Conservation (phyloP, 2,329 filamentous ascomycete genomes). For the Claviceps sorghi region DNA sequence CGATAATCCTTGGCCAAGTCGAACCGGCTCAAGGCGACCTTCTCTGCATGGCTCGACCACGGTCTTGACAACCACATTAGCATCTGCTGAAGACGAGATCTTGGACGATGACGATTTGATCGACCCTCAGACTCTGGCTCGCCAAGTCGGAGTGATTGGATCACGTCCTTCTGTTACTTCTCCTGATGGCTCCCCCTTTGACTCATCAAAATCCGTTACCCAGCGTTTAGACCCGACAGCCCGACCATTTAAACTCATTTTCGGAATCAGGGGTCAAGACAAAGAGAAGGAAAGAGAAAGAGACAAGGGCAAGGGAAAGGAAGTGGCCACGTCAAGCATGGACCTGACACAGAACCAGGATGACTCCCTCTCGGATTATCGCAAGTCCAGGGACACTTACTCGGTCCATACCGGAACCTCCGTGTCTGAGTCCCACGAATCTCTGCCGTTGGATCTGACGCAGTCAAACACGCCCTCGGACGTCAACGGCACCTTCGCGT, state of each 20-base stretch:
- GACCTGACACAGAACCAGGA: constrained; percentile 24
- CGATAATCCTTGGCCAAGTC: constrained; percentile 36
- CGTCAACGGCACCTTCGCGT: constrained; percentile 24
- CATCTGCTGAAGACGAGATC: constrained; percentile 50
- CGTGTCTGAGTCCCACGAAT: constrained; percentile 45
- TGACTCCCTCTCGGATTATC: constrained; percentile 37
- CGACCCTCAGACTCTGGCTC: constrained; percentile 37
- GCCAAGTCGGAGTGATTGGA: constrained; percentile 59
- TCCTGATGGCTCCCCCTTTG: not conserved
- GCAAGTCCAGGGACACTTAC: constrained; percentile 40
- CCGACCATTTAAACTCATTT: constrained; percentile 70
- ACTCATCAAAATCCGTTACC: constrained; percentile 27
- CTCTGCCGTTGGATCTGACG: constrained; percentile 38
- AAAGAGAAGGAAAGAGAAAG: constrained; percentile 18
- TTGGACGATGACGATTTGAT: constrained; percentile 42
- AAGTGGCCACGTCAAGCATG: constrained; percentile 22
- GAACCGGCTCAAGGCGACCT: constrained; percentile 64
- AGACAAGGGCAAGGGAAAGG: constrained; percentile 24
- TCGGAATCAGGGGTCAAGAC: constrained; percentile 28
- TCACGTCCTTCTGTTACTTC: constrained; percentile 44
- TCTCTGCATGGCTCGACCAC: constrained; percentile 67
- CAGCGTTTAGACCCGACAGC: constrained; percentile 72
- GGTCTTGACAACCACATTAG: constrained; percentile 43
- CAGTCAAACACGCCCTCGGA: constrained; percentile 45
- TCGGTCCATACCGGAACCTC: constrained; percentile 45